These are phyloP conservation scores for Cryptosporidium ryanae DNA, from an alignment of 169 alveolate species.

Conservation along the genomic window DNA sequence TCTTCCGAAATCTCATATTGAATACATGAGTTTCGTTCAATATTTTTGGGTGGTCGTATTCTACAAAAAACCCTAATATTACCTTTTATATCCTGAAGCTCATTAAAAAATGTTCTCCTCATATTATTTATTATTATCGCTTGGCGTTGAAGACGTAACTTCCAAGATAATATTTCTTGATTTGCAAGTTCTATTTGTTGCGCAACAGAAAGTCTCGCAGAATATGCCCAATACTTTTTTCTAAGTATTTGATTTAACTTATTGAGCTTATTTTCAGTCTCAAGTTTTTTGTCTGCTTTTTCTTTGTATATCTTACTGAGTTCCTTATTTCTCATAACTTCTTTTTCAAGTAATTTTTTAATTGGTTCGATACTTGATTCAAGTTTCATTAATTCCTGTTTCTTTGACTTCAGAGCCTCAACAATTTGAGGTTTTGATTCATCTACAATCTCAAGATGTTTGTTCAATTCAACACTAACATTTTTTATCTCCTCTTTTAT, in stretches of 20 bases:
- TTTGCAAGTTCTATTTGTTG: constrained; percentile 73
- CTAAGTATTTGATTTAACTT: constrained; percentile 39
- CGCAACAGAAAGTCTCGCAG: constrained; percentile 58
- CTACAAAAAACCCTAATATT: constrained; percentile 82
- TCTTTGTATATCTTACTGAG: constrained; percentile 2
- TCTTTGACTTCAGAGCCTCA: neutral
- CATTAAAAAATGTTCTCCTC: constrained; percentile 78
- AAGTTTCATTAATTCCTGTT: constrained; percentile 5
- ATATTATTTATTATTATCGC: constrained; percentile 28
- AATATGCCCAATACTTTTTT: constrained; percentile 70
- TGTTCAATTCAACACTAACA: neutral
- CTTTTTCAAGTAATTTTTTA: neutral
- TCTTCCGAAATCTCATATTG: constrained; percentile 71
- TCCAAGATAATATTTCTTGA: constrained; percentile 69
- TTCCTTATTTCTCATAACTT: neutral
- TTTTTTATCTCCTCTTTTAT: constrained; percentile 5
- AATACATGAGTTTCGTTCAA: constrained; percentile 29
- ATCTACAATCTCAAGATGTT: neutral
- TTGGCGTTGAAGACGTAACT: constrained; percentile 28
- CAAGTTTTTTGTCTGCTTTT: neutral
- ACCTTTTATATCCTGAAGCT: constrained; percentile 81
- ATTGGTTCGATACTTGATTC: constrained; percentile 18
- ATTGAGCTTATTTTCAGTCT: constrained; percentile 12
- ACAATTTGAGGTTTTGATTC: neutral
- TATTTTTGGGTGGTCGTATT: constrained; percentile 78